These are phyloP conservation scores for Malassezia brasiliensis DNA, from an alignment of 1,284 basidiomycete species.

Conservation along the genomic window DNA sequence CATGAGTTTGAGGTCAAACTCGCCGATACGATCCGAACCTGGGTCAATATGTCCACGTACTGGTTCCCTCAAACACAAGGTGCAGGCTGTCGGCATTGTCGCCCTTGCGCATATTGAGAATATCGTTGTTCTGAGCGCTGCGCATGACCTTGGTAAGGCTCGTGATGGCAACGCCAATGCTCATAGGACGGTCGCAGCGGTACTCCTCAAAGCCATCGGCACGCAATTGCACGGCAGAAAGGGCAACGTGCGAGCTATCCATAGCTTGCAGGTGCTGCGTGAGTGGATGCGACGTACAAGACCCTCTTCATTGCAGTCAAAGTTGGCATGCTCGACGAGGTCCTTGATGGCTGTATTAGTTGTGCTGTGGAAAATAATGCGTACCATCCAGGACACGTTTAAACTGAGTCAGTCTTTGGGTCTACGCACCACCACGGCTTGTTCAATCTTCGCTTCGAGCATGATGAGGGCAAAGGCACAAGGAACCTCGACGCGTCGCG, in stretches of 20 bases:
- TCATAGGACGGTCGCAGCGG: slow-evolving; percentile 92
- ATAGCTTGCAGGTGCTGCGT: slow-evolving; percentile 65
- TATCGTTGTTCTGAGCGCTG: slow-evolving; percentile 93
- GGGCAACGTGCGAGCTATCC: slow-evolving; percentile 99
- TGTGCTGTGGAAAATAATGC: not conserved
- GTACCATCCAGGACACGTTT: slow-evolving; percentile 19
- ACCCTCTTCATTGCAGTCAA: slow-evolving; percentile 89
- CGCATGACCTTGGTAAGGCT: slow-evolving; percentile 91
- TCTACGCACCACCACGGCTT: slow-evolving; percentile 17
- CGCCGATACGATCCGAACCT: slow-evolving; percentile 88
- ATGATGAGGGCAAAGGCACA: not conserved
- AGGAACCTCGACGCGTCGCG: slow-evolving; percentile 6
- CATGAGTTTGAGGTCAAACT: slow-evolving; percentile 99
- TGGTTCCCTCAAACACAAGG: slow-evolving; percentile 81
- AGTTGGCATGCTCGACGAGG: slow-evolving; percentile 93
- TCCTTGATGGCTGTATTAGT: slow-evolving; percentile 73
- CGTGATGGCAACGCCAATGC: slow-evolving; percentile 56
- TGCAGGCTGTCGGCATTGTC: slow-evolving; percentile 86
- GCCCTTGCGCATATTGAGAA: slow-evolving; percentile 77
- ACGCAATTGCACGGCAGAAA: slow-evolving; percentile 68
- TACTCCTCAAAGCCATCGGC: slow-evolving; percentile 52
- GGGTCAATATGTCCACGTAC: slow-evolving; percentile 52
- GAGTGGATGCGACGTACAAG: slow-evolving; percentile 57
- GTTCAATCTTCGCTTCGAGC: slow-evolving; percentile 20
- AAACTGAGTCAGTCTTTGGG: not conserved